Conservation (phyloP, 2,329 filamentous ascomycete species). For the Trichoderma endophyticum region DNA sequence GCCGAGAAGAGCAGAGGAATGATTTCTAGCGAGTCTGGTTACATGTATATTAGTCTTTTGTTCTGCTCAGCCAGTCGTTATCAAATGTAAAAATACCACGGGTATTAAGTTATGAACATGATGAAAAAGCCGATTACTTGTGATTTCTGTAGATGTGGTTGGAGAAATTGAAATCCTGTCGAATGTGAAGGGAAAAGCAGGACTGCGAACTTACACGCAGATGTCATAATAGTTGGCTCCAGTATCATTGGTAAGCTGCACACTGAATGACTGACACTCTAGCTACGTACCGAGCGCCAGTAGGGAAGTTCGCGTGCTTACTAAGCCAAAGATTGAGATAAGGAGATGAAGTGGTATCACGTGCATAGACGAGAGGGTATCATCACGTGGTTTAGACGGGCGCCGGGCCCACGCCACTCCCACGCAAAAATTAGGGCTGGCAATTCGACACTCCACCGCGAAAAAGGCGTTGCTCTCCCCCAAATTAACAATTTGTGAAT, state of each 20-base stretch:
- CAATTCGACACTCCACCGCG: conserved; percentile 37
- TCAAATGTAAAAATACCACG: not conserved
- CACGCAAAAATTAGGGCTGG: conserved; percentile 36
- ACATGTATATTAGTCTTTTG: not conserved
- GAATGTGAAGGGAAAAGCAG: not conserved
- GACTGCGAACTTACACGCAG: not conserved
- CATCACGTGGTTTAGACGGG: conserved; percentile 32
- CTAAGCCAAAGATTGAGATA: not conserved
- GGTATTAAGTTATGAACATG: not conserved
- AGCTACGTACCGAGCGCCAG: not conserved
- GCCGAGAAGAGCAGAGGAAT: not conserved
- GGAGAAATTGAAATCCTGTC: not conserved
- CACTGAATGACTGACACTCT: not conserved
- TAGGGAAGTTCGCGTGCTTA: not conserved
- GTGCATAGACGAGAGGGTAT: conserved; percentile 23
- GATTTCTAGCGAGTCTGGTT: not conserved
- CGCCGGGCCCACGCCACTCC: conserved; percentile 24
- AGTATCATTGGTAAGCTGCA: not conserved
- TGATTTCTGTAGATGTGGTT: not conserved
- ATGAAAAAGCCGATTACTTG: not conserved
- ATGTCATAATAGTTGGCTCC: too few species aligned
- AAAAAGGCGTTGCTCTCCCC: conserved; percentile 30
- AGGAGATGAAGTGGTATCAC: not conserved
- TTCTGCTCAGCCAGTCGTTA: not conserved
- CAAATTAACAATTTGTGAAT: conserved; percentile 36